Conservation (phyloP, 106 monocot genomes). For the Allium cepa region DNA sequence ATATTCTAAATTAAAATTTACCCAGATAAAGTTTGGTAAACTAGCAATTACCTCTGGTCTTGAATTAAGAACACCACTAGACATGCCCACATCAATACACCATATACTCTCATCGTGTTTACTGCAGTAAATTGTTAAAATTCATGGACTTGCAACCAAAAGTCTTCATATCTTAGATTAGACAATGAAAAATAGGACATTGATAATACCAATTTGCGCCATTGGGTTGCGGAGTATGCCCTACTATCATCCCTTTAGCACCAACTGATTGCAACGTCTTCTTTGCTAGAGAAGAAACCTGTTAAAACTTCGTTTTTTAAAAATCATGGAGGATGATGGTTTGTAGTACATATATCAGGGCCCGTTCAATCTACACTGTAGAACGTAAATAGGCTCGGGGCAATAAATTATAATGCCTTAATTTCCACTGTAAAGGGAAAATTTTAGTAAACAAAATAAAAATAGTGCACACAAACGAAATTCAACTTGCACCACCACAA, state of each 20-base stretch:
- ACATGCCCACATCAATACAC: slow-evolving; percentile 97
- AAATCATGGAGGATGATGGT: too few relatives aligned
- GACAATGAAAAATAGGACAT: background rate
- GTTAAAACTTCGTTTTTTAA: background rate
- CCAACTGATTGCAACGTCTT: slow-evolving; percentile 53
- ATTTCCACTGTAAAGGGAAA: too few relatives aligned
- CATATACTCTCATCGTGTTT: slow-evolving; percentile 69
- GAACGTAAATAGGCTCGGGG: too few relatives aligned
- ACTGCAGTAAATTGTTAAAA: slow-evolving; percentile 20
- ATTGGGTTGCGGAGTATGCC: slow-evolving; percentile 73
- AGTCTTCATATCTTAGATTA: background rate
- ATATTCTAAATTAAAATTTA: background rate
- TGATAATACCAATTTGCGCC: slow-evolving; percentile 64
- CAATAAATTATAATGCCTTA: too few relatives aligned
- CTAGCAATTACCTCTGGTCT: slow-evolving; percentile 55
- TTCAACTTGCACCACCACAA: too few relatives aligned
- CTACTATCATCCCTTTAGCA: slow-evolving; percentile 85
- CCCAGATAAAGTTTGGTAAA: background rate
- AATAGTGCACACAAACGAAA: too few relatives aligned
- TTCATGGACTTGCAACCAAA: background rate
- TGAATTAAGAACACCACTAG: slow-evolving; percentile 83
- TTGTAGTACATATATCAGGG: too few relatives aligned
- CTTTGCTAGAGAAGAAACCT: slow-evolving; percentile 69
- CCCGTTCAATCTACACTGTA: too few relatives aligned
- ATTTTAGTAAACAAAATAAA: too few relatives aligned